Conservation (phyloP, 768 basidiomycete genomes). For the Boletus insuetus region DNA sequence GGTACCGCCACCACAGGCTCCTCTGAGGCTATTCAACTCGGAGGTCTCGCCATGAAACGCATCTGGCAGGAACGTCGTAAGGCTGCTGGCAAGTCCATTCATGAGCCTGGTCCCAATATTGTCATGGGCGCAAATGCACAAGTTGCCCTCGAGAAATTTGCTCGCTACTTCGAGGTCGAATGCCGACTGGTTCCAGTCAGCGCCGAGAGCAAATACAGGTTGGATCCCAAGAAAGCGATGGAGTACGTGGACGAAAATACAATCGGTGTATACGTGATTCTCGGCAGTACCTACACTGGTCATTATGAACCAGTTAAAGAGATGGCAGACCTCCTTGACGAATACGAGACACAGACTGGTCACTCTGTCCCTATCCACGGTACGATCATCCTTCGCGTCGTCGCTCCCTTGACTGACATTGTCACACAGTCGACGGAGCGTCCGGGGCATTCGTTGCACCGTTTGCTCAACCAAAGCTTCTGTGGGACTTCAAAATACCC, state of each 20-base stretch:
- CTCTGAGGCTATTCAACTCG: conserved; percentile 71
- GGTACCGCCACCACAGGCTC: conserved; percentile 72
- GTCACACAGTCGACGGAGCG: conserved; percentile 49
- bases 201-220: conserved; percentile 70
- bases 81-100: conserved; percentile 59
- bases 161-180: conserved; percentile 67
- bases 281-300: conserved; percentile 57
- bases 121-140: conserved; percentile 69
- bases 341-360: conserved; percentile 49
- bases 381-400: conserved; percentile 24
- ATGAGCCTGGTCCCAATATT: conserved; percentile 65
- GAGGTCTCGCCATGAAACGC: conserved; percentile 70
- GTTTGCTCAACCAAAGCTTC: conserved; percentile 51
- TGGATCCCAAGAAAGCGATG: conserved; percentile 66
- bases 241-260: conserved; percentile 69
- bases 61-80: conserved; percentile 68
- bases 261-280: conserved; percentile 64
- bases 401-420: conserved; percentile 6
- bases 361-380: conserved; percentile 43
- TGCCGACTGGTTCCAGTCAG: conserved; percentile 61
- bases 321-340: conserved; percentile 71
- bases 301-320: conserved; percentile 79
- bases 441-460: conserved; percentile 64
- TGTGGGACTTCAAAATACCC: conserved; percentile 60
- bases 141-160: conserved; percentile 70